phyloP scores from a whole-genome alignment of 2,329 filamentous ascomycete species.

The Endocalyx cinctus region DNA sequence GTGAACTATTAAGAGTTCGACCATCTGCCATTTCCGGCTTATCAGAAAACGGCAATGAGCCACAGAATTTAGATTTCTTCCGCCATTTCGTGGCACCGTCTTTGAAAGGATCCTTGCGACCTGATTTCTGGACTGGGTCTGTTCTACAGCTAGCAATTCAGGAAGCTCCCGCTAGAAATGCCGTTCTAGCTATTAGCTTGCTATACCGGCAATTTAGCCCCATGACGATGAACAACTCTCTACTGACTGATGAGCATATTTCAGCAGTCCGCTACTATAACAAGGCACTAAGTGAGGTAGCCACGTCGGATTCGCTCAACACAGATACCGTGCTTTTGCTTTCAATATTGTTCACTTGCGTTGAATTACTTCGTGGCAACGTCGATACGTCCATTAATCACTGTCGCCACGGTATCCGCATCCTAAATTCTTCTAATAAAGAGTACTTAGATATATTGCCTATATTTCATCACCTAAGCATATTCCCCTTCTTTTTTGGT shows the following conservation, averaged over 20 bases:
- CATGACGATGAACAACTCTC: neutral
- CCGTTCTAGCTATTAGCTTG: conserved; percentile 13
- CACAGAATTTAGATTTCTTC: conserved; percentile 14
- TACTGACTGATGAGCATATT: neutral
- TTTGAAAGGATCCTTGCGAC: conserved; percentile 5
- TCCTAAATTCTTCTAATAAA: conserved; percentile 4
- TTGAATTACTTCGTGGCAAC: conserved; percentile 50
- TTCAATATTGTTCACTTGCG: conserved; percentile 43
- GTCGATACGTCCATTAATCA: conserved; percentile 37
- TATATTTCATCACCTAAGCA: conserved; percentile 10
- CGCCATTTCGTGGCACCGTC: conserved; percentile 10
- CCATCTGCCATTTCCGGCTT: conserved; percentile 7
- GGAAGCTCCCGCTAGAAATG: conserved; percentile 9
- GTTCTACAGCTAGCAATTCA: conserved; percentile 11
- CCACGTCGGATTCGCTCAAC: conserved; percentile 5
- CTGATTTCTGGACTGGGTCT: conserved; percentile 11
- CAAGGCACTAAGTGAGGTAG: conserved; percentile 8
- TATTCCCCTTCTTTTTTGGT: conserved; percentile 15
- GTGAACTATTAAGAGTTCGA: conserved; percentile 5
- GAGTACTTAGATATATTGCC: conserved; percentile 7
- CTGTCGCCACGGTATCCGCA: conserved; percentile 19
- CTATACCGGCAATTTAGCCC: conserved; percentile 11
- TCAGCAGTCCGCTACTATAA: conserved; percentile 10
- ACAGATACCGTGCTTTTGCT: conserved; percentile 5
- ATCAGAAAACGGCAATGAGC: conserved; percentile 3